Percentiles rank a stretch among this genome's conserved stretches.
phyloP scores from a whole-genome alignment of 768 basidiomycete species.

The Cystobasidiopsis lactophilus region DNA sequence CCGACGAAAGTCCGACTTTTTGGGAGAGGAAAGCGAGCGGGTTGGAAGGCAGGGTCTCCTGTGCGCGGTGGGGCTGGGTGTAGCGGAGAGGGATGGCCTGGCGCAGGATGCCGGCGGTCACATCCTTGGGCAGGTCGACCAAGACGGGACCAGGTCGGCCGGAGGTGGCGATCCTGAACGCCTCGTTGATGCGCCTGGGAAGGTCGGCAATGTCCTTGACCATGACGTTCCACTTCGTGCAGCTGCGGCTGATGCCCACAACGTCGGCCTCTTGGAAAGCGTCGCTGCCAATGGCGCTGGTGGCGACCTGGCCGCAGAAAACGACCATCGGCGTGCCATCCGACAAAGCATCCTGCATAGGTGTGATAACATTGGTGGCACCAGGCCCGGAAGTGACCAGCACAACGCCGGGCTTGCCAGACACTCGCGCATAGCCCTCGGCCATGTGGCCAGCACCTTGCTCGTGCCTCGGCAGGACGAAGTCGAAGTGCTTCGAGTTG shows the following conservation, averaged over 20 bases:
- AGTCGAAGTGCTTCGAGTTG: conserved; percentile 82
- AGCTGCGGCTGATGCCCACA: conserved; percentile 82
- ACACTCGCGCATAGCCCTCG: conserved; percentile 91
- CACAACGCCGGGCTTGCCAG: conserved; percentile 89
- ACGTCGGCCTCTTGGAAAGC: conserved; percentile 98
- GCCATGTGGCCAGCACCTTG: conserved; percentile 82
- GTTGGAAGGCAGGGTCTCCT: conserved; percentile 5
- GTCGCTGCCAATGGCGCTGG: conserved; percentile 94
- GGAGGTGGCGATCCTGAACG: conserved; percentile 95
- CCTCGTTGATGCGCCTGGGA: conserved; percentile 88
- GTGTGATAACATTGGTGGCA: conserved; percentile 90
- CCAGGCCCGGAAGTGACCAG: conserved; percentile 96
- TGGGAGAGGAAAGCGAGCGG: conserved; percentile 16
- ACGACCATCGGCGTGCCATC: conserved; percentile 90
- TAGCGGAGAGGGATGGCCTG: conserved; percentile 34
- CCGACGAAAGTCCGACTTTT: conserved; percentile 30
- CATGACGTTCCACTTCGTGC: conserved; percentile 99
- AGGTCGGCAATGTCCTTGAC: conserved; percentile 90
- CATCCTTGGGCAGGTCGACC: conserved; percentile 96
- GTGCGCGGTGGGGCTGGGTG: conserved; percentile 6
- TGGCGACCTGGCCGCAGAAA: conserved; percentile 95
- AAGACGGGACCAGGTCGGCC: conserved; percentile 94
- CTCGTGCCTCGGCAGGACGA: conserved; percentile 86
- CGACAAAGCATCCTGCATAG: conserved; percentile 89
- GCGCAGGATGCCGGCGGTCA: conserved; percentile 76